Evolutionary conservation across 1,284 basidiomycete genomes (phyloP).

Genomic region (Apiotrichum domesticum): DNA sequence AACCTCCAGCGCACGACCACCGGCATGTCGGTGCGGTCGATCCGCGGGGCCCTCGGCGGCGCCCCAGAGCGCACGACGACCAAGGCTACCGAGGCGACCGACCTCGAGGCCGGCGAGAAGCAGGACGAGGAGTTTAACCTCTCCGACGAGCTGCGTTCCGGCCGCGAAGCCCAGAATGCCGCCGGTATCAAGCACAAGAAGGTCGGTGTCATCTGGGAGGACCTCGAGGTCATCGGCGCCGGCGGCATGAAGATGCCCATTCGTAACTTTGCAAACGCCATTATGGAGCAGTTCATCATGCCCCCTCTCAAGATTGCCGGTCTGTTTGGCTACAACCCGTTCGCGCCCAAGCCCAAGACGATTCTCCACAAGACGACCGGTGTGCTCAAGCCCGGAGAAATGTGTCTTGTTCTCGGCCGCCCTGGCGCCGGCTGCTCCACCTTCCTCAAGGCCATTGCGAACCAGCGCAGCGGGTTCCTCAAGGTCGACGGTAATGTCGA

Average conservation of each 20-base stretch:
- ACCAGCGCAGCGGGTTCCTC: constrained; percentile 51
- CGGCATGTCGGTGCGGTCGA: constrained; percentile 19
- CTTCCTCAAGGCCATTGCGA: constrained; percentile 54
- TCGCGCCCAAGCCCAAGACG: constrained; percentile 48
- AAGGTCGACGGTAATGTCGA: constrained; percentile 53
- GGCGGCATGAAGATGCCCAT: constrained; percentile 66
- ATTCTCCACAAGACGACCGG: constrained; percentile 59
- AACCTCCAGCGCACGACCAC: constrained; percentile 30
- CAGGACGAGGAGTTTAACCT: constrained; percentile 47
- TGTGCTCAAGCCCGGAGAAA: constrained; percentile 61
- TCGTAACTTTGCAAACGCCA: constrained; percentile 49
- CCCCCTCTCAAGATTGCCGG: constrained; percentile 35
- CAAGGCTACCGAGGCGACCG: constrained; percentile 22
- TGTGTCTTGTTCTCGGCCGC: constrained; percentile 54
- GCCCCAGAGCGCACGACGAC: constrained; percentile 16
- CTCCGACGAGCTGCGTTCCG: constrained; percentile 65
- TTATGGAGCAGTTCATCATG: constrained; percentile 49
- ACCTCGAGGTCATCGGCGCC: constrained; percentile 59
- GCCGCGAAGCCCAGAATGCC: constrained; percentile 59
- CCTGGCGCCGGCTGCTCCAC: constrained; percentile 48
- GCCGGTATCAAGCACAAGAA: constrained; percentile 76
- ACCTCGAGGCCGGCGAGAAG: constrained; percentile 8
- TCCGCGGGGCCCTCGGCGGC: constrained; percentile 14
- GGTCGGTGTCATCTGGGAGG: constrained; percentile 56
- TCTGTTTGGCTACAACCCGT: constrained; percentile 15